Base-by-base conservation (phyloP, 345 rosid genomes). In the Syzygium aqueum region DNA sequence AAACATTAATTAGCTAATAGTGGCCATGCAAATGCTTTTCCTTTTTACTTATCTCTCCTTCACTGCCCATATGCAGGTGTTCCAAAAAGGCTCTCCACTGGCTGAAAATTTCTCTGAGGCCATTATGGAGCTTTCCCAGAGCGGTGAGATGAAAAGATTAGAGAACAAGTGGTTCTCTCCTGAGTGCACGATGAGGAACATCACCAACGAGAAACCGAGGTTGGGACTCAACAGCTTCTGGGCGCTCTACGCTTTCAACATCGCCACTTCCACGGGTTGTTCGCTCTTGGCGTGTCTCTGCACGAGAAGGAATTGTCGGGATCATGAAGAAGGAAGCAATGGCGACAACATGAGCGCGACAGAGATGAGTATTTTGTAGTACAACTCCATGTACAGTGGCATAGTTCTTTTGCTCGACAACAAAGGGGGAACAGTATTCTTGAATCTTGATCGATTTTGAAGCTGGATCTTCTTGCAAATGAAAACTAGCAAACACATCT, bases 51-150 rank as follows among this genome's bases (percentile, higher is more conserved):
- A 61, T n/a, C 14, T 61, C 73, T 61, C 73, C 37, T n/a, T n/a
- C 6, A 33, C 73, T 16, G 73, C 7, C n/a, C 73, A n/a, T 12
- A 43, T 53, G 61, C 67, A 94, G 96, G 93, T 57, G 40, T 93
- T 94, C 86, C 95, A 86, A 85, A 94, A 91, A 57, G 94, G 92
- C 6, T 93, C 95, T 49, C 93, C 94, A 2, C 77, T 90, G 30
- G 89, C 90, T 27, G 51, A 52, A 6, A 94, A 92, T 65, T 51
- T 94, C 88, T 93, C 96, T 10, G 88, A 84, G 78, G 94, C 92
- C 52, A 92, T 94, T 73, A 84, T 94, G 46, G 30, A 54, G 33
- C 85, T 92, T 37, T 90, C 92, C 9, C 94, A 93, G 85, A 77
- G 89, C 3, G 94, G 96, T 52, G 61, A n/a, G 14, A 85, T 93